Evolutionary conservation across 257 asterid genomes (phyloP).

Genomic region (Solanum virginianum): DNA sequence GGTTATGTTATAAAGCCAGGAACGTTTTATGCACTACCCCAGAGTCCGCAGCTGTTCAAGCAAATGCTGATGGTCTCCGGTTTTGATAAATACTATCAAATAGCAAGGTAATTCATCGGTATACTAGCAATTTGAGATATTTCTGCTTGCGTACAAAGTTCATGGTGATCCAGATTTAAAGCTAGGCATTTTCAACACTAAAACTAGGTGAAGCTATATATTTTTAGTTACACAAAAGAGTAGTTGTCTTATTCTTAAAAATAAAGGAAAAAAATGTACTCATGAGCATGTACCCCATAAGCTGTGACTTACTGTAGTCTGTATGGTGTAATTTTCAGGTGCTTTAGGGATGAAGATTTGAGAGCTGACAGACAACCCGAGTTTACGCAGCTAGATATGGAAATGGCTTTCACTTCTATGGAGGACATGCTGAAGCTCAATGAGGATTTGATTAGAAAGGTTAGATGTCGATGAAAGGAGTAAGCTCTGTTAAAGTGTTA

Average conservation of each 20-base stretch:
- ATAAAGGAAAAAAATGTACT: not conserved
- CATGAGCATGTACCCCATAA: not conserved
- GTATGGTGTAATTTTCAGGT: slow-evolving; percentile 28
- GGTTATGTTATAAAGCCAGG: slow-evolving; percentile 68
- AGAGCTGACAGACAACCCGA: slow-evolving; percentile 99
- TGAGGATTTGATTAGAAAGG: slow-evolving; percentile 97
- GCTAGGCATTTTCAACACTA: not conserved
- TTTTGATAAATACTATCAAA: slow-evolving; percentile 82
- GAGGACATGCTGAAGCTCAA: slow-evolving; percentile 93
- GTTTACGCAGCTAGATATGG: slow-evolving; percentile 95
- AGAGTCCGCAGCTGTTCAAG: slow-evolving; percentile 98
- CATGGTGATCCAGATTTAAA: not conserved
- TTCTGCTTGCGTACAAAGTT: not conserved
- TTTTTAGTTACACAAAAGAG: not conserved
- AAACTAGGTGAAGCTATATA: not conserved
- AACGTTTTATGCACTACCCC: slow-evolving; percentile 94
- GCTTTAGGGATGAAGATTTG: slow-evolving; percentile 97
- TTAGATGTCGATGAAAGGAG: slow-evolving; percentile 1
- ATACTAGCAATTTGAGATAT: not conserved
- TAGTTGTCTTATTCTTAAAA: not conserved
- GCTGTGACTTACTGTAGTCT: not conserved
- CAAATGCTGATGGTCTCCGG: slow-evolving; percentile 99
- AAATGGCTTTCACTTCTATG: slow-evolving; percentile 86
- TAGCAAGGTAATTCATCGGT: slow-evolving; percentile 61
- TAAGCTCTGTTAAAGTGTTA: not conserved